Base-by-base conservation (phyloP, 352 stramenopile genomes). In the Phytophthora europaea region DNA sequence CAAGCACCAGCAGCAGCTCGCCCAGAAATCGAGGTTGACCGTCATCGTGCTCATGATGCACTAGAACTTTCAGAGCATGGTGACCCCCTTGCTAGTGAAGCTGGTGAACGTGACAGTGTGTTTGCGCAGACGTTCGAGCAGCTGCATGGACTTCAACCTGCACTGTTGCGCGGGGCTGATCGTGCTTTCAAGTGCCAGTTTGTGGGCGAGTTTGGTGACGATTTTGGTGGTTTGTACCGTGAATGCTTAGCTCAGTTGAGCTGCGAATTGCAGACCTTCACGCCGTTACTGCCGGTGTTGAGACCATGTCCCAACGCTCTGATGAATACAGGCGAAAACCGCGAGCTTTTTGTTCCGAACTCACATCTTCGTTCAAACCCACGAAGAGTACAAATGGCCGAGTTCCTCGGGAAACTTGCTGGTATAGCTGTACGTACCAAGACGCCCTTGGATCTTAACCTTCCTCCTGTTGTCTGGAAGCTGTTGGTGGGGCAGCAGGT, bases 361-460 rank as follows among this genome's bases (percentile, higher is more conserved):
- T 79, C 83, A 2, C 83, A 93, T 47, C 57, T 92, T 22, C 78
- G 80, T 31, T 72, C 65, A 18, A 79, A 90, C 53, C 64, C 80
- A 18, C 78, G 82, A 12, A 79, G 89, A 8, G 72, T 97, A 0
- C 81, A 92, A 23, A 98, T 98, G 94, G 94, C 95, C 43, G 89
- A 97, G 65, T 99, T 98, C 68, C 82, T 99, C 15, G 96, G 96
- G 16, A 98, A 99, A 67, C 82, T 99, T 18, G 97, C 98, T 65
- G 96, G 96, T 22, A 94, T 98, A 52, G 94, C 94, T 22, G 90
- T 98, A 36, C 93, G 96, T 45, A 97, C 92, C 20, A 98, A 98
- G 81, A 97, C 96, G 31, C 96, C 93, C 55, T 80, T 99, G 15
- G 94, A 97, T 45, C 69, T 99, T 48, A 98, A 98, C 61, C 75